Percentiles rank a stretch among this genome's conserved stretches.
Conservation (phyloP, 805 yeast species). For the Cyberlindnera saturnus region DNA sequence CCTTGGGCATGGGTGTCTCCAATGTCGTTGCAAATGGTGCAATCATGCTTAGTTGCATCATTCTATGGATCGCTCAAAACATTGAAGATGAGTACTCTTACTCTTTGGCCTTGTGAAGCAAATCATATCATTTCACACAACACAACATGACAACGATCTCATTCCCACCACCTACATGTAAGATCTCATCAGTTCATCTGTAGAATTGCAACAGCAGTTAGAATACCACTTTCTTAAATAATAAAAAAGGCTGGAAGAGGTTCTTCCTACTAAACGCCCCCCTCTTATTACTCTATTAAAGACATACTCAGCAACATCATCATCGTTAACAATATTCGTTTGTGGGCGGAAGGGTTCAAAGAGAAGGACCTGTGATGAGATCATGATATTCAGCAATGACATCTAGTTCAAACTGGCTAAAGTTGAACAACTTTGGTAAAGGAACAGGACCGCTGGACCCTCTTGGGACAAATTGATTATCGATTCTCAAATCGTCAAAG, state of each 20-base stretch:
- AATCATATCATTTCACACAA: neutral
- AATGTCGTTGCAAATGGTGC: constrained; percentile 76
- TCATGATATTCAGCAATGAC: constrained; percentile 31
- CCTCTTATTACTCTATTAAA: no score
- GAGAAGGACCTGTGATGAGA: constrained; percentile 8
- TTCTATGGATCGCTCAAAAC: constrained; percentile 91
- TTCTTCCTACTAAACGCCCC: no score
- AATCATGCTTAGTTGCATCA: constrained; percentile 83
- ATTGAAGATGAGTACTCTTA: constrained; percentile 95
- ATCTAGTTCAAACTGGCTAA: constrained; percentile 63
- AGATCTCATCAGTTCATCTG: no score
- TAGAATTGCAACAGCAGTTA: no score
- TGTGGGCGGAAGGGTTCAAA: no score
- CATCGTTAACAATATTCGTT: no score
- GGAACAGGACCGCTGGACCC: constrained; percentile 38
- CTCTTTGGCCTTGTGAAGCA: constrained; percentile 62
- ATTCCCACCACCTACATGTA: neutral
- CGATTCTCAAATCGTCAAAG: constrained; percentile 76
- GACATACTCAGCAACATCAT: no score
- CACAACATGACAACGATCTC: neutral
- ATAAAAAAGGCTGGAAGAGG: no score
- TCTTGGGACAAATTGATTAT: constrained; percentile 47
- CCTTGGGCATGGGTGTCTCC: constrained; percentile 89
- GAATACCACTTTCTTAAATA: no score
- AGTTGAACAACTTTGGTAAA: constrained; percentile 53